Percentiles rank a stretch among this genome's conserved stretches.
phyloP scores from a whole-genome alignment of 805 yeast genomes.

The Starmerella khaoyaiensis region DNA sequence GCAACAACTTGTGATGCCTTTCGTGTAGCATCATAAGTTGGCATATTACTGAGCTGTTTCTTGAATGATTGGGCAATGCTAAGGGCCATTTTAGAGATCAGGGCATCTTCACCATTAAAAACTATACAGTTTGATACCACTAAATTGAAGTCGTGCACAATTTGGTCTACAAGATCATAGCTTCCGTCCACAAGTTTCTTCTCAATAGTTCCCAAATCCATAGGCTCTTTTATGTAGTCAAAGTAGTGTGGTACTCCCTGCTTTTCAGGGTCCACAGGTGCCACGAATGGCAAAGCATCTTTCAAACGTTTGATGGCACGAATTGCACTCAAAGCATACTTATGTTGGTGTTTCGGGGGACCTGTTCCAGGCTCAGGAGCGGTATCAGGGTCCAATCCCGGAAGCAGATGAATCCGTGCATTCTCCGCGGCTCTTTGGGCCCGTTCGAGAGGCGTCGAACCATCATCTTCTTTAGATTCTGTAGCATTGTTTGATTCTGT shows the following conservation, averaged over 20 bases:
- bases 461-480: constrained; percentile 2
- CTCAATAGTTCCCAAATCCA: constrained; percentile 90
- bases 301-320: constrained; percentile 80
- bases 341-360: constrained; percentile 55
- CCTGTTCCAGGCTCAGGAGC: constrained; percentile 19
- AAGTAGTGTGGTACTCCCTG: constrained; percentile 84
- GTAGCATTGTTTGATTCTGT: not conserved
- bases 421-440: constrained; percentile 21
- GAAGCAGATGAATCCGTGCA: constrained; percentile 18
- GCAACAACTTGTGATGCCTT: constrained; percentile 27
- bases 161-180: constrained; percentile 55
- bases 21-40: constrained; percentile 37
- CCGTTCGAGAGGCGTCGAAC: constrained; percentile 19
- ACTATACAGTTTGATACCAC: constrained; percentile 72
- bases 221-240: constrained; percentile 71
- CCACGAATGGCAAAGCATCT: constrained; percentile 81
- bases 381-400: constrained; percentile 21
- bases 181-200: constrained; percentile 56
- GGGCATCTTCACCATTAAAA: constrained; percentile 75
- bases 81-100: constrained; percentile 82
- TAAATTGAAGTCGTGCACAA: constrained; percentile 64
- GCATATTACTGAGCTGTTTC: constrained; percentile 85
- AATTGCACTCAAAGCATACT: constrained; percentile 62
- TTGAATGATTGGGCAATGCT: constrained; percentile 85
- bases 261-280: constrained; percentile 81